Base-by-base conservation (phyloP, 306 rosid species). In the Cicer chorassanicum region DNA sequence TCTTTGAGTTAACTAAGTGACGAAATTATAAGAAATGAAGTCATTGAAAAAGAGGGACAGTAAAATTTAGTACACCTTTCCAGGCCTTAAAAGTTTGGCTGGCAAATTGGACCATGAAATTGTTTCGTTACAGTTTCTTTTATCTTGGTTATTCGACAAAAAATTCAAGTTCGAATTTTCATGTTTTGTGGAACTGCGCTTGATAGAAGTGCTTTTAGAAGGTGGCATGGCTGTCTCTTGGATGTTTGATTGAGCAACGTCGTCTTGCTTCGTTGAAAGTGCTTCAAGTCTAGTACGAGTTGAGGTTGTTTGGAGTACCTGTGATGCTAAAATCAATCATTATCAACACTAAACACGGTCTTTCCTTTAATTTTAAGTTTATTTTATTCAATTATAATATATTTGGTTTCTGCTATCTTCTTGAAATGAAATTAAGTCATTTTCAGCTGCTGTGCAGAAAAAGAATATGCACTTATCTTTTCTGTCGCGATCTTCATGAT, bases 91-190 rank as follows among this genome's bases (percentile, higher is more conserved):
- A 73, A 94, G 92, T 61, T 81, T 84, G 65, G 85, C 70, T 40
- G 99, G 92, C 83, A 90, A 85, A 77, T 89, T 84, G 21, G 89
- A 82, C 97, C 95, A 87, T 48, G 84, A 49, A 79, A 80, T 72
- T 24, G 85, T 67, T 73, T 92, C 97, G 0, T 84, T 14, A 6
- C 55, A 63, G 16, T 66, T 56, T 66, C 48, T 48, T 78, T 82
- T 91, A 12, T 82, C 88, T 85, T 78, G 88, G 54, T 50, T 75
- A 70, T 68, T 71, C 18, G 93, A 83, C 42, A 79, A 42, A 57
- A 75, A 67, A 36, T 86, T 91, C 46, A 34, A 67, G 86, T 86
- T 79, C 84, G 81, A 29, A 68, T 75, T 89, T 83, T 84, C 97
- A 77, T 84, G 91, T 79, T 87, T 93, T 54, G 65, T 79, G 18